A percentile compares a stretch with the other conserved stretches of the same genome.
Conservation (phyloP, 2,329 filamentous ascomycete genomes). For the Raffaelea deltoideospora region DNA sequence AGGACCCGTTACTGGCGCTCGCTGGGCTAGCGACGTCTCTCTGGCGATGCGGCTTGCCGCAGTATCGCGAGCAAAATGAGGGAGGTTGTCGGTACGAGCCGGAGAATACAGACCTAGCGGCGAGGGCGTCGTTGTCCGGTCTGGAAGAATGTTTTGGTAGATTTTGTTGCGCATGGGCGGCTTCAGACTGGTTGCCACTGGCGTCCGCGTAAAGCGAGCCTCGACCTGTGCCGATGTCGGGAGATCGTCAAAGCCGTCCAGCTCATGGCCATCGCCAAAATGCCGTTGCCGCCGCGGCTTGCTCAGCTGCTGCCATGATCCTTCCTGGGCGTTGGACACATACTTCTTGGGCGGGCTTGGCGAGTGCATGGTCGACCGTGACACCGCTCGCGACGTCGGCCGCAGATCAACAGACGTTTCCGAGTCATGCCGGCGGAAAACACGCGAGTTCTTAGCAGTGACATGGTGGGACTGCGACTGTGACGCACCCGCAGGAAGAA, state of each 20-base stretch:
- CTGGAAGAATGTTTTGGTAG: conserved; percentile 38
- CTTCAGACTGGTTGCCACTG: conserved; percentile 54
- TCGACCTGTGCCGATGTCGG: conserved; percentile 75
- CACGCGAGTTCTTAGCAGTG: conserved; percentile 52
- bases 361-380: conserved; percentile 42
- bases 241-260: conserved; percentile 88
- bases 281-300: conserved; percentile 55
- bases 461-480: conserved; percentile 59
- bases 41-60: conserved; percentile 49
- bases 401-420: conserved; percentile 49
- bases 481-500: conserved; percentile 62
- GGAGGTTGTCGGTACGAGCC: conserved; percentile 36
- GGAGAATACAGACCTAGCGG: conserved; percentile 42
- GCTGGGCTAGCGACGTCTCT: conserved; percentile 45
- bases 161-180: conserved; percentile 40
- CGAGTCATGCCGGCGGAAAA: conserved; percentile 69
- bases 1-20: conserved; percentile 36
- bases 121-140: conserved; percentile 36
- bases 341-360: conserved; percentile 39
- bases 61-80: conserved; percentile 51
- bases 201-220: conserved; percentile 68
- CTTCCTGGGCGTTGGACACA: conserved; percentile 25
- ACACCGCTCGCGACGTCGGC: conserved; percentile 40
- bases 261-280: conserved; percentile 84
- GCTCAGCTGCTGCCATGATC: conserved; percentile 51